Conservation (phyloP, 306 rosid species). For the Bauhinia variegata region DNA sequence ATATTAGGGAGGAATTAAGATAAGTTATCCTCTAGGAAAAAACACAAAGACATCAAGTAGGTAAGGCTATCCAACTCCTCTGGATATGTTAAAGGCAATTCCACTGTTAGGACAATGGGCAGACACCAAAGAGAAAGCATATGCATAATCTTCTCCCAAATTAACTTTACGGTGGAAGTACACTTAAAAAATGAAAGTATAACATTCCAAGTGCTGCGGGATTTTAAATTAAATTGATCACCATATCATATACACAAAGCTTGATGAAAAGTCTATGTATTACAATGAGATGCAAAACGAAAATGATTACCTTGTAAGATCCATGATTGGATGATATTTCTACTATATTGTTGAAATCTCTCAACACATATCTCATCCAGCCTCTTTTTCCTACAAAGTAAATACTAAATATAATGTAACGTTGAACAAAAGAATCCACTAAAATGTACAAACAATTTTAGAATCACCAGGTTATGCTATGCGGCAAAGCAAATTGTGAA, state of each 20-base stretch:
- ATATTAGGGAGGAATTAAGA: too few species aligned
- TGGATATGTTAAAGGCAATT: too few species aligned
- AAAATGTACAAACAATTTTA: constrained; percentile 12
- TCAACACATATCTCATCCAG: constrained; percentile 84
- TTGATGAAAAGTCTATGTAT: background rate
- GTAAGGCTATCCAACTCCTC: too few species aligned
- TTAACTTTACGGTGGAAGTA: too few species aligned
- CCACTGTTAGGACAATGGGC: too few species aligned
- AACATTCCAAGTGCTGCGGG: too few species aligned
- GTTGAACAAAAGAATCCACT: background rate
- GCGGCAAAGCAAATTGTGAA: background rate
- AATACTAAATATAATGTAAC: background rate
- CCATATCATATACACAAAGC: background rate
- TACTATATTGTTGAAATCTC: constrained; percentile 78
- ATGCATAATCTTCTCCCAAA: too few species aligned
- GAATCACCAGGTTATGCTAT: background rate
- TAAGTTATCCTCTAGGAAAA: too few species aligned
- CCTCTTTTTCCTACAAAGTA: constrained; percentile 65
- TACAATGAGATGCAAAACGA: constrained; percentile 10
- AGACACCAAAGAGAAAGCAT: too few species aligned
- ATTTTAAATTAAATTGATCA: constrained; percentile 4
- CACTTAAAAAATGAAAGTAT: too few species aligned
- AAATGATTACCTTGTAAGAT: constrained; percentile 74
- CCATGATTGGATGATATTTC: constrained; percentile 90
- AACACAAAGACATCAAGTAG: background rate